phyloP scores from a whole-genome alignment of 108 stramenopile genomes.

The Skeletonema grethae region DNA sequence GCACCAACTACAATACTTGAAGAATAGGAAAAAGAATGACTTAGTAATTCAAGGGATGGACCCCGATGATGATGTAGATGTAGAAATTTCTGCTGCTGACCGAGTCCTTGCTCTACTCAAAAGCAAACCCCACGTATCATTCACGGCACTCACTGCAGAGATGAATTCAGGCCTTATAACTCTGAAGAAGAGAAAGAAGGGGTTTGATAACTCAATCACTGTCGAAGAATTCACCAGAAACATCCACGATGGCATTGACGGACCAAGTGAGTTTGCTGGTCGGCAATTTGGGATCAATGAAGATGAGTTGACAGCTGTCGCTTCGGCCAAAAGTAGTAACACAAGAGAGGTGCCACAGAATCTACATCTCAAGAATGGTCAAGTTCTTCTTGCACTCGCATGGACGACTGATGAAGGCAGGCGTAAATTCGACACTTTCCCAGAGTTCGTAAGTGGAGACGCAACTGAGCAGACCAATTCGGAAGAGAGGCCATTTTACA shows the following conservation, averaged over 20 bases:
- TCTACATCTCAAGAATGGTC: not conserved
- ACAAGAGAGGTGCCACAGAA: too few relatives aligned
- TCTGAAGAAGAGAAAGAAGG: not conserved
- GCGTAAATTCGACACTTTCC: slow-evolving; percentile 1
- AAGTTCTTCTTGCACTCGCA: not conserved
- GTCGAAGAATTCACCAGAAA: not conserved
- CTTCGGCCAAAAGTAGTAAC: not conserved
- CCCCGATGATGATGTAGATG: too few relatives aligned
- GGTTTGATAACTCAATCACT: not conserved
- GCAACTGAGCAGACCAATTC: too few relatives aligned
- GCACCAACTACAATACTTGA: not conserved
- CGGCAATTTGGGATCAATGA: too few relatives aligned
- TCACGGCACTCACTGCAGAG: not conserved
- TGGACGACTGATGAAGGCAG: not conserved
- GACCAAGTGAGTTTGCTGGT: not conserved
- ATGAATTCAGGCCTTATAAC: not conserved
- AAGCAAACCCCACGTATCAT: too few relatives aligned
- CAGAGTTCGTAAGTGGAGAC: not conserved
- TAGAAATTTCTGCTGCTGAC: too few relatives aligned
- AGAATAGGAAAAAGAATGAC: not conserved
- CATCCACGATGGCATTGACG: not conserved
- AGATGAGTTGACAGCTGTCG: not conserved
- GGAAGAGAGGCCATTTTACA: too few relatives aligned
- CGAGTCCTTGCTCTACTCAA: too few relatives aligned
- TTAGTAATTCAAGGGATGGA: not conserved